Conservation (phyloP, 768 basidiomycete genomes). For the Tubosaeta sp. region DNA sequence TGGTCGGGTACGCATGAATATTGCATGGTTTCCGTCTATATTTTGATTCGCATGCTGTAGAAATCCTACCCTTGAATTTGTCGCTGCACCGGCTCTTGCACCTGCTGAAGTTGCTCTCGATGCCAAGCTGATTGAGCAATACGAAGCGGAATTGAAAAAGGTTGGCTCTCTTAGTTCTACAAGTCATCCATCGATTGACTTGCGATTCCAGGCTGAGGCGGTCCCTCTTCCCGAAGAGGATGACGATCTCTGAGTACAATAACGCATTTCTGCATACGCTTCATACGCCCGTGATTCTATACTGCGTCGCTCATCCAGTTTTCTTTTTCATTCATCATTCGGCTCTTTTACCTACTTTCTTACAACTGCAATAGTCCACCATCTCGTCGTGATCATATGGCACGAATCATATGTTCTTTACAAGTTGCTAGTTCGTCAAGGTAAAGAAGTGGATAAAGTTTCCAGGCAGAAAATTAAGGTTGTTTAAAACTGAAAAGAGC, state of each 20-base stretch:
- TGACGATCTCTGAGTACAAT: conserved; percentile 62
- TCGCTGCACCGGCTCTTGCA: conserved; percentile 92
- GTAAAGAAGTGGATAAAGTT: conserved; percentile 4
- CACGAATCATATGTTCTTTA: conserved; percentile 17
- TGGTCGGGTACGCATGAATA: conserved; percentile 73
- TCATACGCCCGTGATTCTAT: conserved; percentile 17
- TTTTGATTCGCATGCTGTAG: conserved; percentile 35
- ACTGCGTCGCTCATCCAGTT: conserved; percentile 19
- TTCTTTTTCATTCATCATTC: conserved; percentile 15
- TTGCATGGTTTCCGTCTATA: neutral
- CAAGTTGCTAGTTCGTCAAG: conserved; percentile 1
- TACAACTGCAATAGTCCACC: conserved; percentile 21
- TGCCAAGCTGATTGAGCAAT: conserved; percentile 67
- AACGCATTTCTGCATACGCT: conserved; percentile 16
- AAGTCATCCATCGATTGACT: conserved; percentile 5
- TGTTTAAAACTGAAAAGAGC: neutral
- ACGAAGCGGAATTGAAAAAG: conserved; percentile 69
- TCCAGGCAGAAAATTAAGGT: neutral
- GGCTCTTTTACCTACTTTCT: conserved; percentile 18
- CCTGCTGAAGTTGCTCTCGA: conserved; percentile 93
- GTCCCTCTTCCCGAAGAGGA: conserved; percentile 98
- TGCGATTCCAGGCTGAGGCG: conserved; percentile 61
- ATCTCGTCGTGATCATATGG: conserved; percentile 23
- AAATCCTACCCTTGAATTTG: conserved; percentile 86
- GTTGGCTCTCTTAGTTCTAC: conserved; percentile 35